A percentile compares a stretch with the other conserved stretches of the same genome.
These are phyloP conservation scores for Scheffersomyces amazonensis DNA, from an alignment of 805 yeast species.

Conservation along the genomic window DNA sequence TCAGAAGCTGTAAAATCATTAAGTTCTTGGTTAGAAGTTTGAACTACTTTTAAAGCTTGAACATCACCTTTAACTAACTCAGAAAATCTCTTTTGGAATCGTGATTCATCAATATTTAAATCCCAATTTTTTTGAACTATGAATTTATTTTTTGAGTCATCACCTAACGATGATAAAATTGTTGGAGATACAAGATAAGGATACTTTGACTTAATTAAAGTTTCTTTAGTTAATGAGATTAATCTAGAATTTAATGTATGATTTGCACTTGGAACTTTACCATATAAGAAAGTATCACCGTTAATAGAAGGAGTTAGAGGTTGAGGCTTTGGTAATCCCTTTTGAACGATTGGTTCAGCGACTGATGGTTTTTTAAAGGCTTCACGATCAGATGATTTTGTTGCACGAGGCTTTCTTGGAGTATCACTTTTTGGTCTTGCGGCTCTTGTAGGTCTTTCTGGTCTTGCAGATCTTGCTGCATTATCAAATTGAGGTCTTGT, in stretches of 20 bases:
- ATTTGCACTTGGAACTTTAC: constrained; percentile 30
- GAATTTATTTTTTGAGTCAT: constrained; percentile 20
- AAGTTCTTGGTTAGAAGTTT: constrained; percentile 5
- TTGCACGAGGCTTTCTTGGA: not conserved
- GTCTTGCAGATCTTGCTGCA: not conserved
- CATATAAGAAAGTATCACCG: constrained; percentile 31
- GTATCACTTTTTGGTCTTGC: not conserved
- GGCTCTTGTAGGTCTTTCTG: not conserved
- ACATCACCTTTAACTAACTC: constrained; percentile 32
- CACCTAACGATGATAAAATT: constrained; percentile 24
- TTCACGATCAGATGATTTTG: no score
- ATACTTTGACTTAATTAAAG: constrained; percentile 36
- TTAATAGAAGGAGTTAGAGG: constrained; percentile 5
- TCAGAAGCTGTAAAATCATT: constrained; percentile 9
- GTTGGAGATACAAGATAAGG: constrained; percentile 37
- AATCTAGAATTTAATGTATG: constrained; percentile 28
- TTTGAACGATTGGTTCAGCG: constrained; percentile 5
- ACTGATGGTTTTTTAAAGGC: constrained; percentile 1
- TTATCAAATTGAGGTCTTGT: not conserved
- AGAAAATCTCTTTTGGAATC: constrained; percentile 21
- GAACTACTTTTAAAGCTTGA: constrained; percentile 9
- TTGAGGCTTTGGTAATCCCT: not conserved
- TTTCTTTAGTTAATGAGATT: constrained; percentile 38
- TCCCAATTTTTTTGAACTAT: constrained; percentile 29
- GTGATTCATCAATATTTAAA: constrained; percentile 18